Base-by-base conservation (phyloP, 257 asterid genomes). In the Perilla frutescens region DNA sequence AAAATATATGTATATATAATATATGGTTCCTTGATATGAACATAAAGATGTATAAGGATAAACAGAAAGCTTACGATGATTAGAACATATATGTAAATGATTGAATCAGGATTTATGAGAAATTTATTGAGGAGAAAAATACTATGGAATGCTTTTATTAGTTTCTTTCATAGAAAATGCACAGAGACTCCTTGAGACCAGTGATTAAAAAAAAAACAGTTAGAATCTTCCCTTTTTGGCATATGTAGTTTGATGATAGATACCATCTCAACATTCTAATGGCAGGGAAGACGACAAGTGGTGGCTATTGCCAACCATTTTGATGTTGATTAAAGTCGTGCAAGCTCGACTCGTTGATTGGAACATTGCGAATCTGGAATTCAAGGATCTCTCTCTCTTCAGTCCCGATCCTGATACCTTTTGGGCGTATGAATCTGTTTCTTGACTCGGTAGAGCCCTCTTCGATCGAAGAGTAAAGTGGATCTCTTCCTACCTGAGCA, bases 261-360 rank as follows among this genome's bases (percentile, higher is more conserved):
- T 68, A 65, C 54, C 62, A 63, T 62, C 29, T 44, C 36, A 43
- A 65, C 58, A 8, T 53, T 72, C 11, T 45, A 49, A 75, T 82
- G 69, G 48, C 96, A 91, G 97, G 98, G 97, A 86, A 76, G 94
- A 89, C 31, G 93, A 87, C 50, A 83, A 83, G 70, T 91, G 96
- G 97, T 93, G 97, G 98, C 81, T 91, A 77, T 81, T 93, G 80
- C 98, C 97, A 29, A 85, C 91, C 0, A 83, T 91, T 79, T 84
- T 93, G 83, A 62, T 93, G 81, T 74, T 91, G 73, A 73, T 87
- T 45, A 93, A 93, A 87, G 83, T 85, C 3, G 72, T 87, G 73
- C 97, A 93, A 86, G 96, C 96, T 71, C 92, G 96, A 68, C 84
- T 93, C 60, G 88, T 89, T 3, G 94, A 93, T 81, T 93, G 98